Percentiles rank a stretch among this genome's conserved stretches.
phyloP scores from a whole-genome alignment of 805 yeast species.

The Phaffomyces thermotolerans region DNA sequence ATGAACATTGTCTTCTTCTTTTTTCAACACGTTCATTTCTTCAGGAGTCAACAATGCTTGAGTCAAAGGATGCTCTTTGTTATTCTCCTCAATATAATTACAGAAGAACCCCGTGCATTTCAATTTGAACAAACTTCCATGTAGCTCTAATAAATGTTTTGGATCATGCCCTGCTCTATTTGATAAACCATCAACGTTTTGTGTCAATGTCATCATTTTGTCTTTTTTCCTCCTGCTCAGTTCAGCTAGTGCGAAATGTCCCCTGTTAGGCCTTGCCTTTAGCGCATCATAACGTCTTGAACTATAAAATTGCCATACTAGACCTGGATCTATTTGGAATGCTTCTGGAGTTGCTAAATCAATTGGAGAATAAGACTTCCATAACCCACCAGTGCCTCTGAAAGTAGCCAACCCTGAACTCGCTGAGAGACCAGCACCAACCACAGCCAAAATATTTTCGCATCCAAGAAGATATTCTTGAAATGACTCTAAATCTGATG shows the following conservation, averaged over 20 bases:
- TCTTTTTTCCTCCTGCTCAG: conserved; percentile 37
- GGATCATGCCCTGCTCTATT: conserved; percentile 56
- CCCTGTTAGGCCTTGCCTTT: conserved; percentile 61
- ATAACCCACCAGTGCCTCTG: conserved; percentile 64
- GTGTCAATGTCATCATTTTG: conserved; percentile 63
- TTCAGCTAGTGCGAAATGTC: conserved; percentile 64
- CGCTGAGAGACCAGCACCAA: conserved; percentile 81
- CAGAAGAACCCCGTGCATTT: conserved; percentile 75
- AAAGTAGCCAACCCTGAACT: conserved; percentile 73
- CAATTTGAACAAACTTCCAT: conserved; percentile 70
- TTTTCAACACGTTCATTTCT: conserved; percentile 25
- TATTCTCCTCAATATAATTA: conserved; percentile 46
- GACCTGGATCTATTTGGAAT: conserved; percentile 70
- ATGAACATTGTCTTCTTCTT: conserved; percentile 2
- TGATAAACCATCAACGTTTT: conserved; percentile 75
- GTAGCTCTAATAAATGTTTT: conserved; percentile 55
- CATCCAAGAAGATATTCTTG: conserved; percentile 42
- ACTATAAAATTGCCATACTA: conserved; percentile 87
- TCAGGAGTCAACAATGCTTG: conserved; percentile 39
- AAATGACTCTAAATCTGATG: conserved; percentile 27
- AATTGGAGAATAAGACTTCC: conserved; percentile 71
- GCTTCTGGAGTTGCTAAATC: conserved; percentile 93
- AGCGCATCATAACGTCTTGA: conserved; percentile 60
- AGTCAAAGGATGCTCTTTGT: conserved; percentile 53
- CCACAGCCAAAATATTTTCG: conserved; percentile 50